Percentiles rank a stretch among this genome's conserved stretches.
Conservation (phyloP, 78 protist species). For the Pigoraptor vietnamica region DNA sequence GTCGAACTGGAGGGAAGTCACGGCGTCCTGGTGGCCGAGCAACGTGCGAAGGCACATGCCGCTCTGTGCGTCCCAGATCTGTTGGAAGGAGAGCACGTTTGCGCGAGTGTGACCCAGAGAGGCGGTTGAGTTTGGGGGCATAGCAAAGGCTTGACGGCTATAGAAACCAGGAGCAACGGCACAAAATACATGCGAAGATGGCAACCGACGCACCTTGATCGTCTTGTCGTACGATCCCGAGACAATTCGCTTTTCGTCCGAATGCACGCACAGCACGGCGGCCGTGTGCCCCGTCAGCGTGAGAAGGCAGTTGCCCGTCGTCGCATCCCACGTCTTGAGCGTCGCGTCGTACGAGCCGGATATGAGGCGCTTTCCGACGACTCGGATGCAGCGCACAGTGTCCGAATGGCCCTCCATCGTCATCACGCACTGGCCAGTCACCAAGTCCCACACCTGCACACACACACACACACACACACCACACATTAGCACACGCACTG, state of each 20-base stretch:
- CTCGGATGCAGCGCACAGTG: not conserved
- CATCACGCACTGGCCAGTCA: not conserved
- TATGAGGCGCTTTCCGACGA: not conserved
- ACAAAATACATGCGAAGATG: not conserved
- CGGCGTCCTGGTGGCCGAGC: not conserved
- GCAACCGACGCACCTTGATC: not conserved
- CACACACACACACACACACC: not conserved
- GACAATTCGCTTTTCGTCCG: not conserved
- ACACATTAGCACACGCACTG: not conserved
- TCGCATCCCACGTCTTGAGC: not conserved
- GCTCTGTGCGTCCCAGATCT: not conserved
- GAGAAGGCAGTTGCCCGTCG: not conserved
- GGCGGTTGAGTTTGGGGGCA: not conserved
- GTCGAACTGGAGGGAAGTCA: not conserved
- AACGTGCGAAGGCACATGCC: not conserved
- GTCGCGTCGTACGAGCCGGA: not conserved
- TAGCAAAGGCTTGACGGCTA: not conserved
- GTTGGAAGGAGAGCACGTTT: too few relatives aligned
- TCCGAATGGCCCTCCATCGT: not conserved
- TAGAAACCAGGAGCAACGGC: too few relatives aligned
- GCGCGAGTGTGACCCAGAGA: too few relatives aligned
- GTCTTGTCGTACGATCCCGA: conserved; percentile 1
- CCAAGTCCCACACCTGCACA: not conserved
- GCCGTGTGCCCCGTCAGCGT: not conserved
- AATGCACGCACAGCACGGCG: not conserved